A percentile compares a stretch with the other conserved stretches of the same genome.
Evolutionary conservation across 164 flowering plant genomes (phyloP).

Genomic region (Macadamia integrifolia): DNA sequence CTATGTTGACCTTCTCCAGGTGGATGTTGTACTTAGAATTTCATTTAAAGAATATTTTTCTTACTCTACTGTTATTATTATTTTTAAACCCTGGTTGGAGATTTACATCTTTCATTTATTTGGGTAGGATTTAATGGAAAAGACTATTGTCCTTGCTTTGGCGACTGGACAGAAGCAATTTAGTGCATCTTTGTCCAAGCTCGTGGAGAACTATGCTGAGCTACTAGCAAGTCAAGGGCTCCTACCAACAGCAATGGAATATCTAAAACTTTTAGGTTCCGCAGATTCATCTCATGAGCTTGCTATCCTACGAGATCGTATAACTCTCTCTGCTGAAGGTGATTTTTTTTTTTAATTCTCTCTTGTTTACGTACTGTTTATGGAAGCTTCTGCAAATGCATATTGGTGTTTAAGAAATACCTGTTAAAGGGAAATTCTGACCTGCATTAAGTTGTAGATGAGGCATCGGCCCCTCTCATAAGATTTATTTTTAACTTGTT

Average conservation of each 20-base stretch:
- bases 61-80: no score
- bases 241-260: constrained; percentile 81
- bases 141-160: constrained; percentile 85
- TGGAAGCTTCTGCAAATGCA: background rate
- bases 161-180: constrained; percentile 85
- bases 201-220: constrained; percentile 94
- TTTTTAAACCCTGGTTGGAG: background rate
- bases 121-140: constrained; percentile 91
- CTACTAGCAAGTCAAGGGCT: constrained; percentile 94
- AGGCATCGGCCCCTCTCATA: no score
- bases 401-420: background rate
- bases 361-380: background rate
- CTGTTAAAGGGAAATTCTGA: background rate
- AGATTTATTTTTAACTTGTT: no score
- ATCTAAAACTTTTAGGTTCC: constrained; percentile 75
- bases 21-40: constrained; percentile 9
- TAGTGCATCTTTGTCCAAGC: constrained; percentile 74
- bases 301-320: constrained; percentile 68
- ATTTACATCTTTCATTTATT: background rate
- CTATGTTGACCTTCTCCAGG: constrained; percentile 91
- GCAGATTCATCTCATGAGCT: constrained; percentile 86
- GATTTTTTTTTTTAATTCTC: constrained; percentile 17
- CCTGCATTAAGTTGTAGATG: no score
- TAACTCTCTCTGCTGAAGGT: constrained; percentile 60
- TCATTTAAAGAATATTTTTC: background rate